A percentile compares a stretch with the other conserved stretches of the same genome.
phyloP scores from a whole-genome alignment of 257 asterid genomes.

The Solanum neorickii region DNA sequence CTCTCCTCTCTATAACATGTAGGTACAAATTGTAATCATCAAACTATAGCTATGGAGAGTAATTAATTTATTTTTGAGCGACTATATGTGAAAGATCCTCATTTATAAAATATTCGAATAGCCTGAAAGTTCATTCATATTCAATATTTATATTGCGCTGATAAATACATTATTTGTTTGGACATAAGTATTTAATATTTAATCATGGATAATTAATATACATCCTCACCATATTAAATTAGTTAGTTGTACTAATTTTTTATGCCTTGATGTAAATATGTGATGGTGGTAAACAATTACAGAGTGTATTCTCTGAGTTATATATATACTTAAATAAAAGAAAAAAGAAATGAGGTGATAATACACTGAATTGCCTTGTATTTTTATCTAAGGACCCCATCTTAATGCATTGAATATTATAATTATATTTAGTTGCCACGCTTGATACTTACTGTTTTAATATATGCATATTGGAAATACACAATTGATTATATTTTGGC shows the following conservation, averaged over 20 bases:
- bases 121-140: not conserved
- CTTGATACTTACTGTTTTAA: slow-evolving; percentile 23
- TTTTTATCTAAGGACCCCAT: not conserved
- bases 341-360: not conserved
- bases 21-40: too few relatives aligned
- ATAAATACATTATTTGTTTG: not conserved
- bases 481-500: slow-evolving; percentile 57
- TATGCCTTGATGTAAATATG: not conserved
- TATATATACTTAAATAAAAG: not conserved
- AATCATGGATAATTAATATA: not conserved
- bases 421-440: slow-evolving; percentile 41
- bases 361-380: not conserved
- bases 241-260: not conserved
- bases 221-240: not conserved
- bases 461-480: slow-evolving; percentile 6
- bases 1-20: too few relatives aligned
- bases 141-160: not conserved
- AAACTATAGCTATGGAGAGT: too few relatives aligned
- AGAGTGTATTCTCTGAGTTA: not conserved
- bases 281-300: not conserved
- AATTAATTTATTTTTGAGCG: too few relatives aligned
- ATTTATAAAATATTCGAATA: not conserved
- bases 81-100: too few relatives aligned
- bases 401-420: slow-evolving; percentile 22
- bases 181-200: not conserved